Conservation (phyloP, 2,329 filamentous ascomycete species). For the Colletotrichum costaricense region DNA sequence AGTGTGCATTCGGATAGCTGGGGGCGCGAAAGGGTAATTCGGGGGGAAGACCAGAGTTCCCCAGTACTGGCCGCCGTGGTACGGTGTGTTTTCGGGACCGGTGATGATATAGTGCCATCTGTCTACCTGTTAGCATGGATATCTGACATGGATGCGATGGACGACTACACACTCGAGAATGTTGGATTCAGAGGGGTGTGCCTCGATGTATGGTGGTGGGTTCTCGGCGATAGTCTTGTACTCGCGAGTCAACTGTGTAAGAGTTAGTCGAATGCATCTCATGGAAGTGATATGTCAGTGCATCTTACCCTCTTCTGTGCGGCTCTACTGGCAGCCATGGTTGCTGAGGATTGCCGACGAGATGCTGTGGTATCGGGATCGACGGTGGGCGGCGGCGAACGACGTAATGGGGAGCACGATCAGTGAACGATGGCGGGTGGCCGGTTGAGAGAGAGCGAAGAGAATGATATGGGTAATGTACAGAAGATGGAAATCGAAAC, state of each 20-base stretch:
- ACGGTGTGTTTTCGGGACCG: conserved; percentile 92
- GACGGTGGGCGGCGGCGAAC: conserved; percentile 15
- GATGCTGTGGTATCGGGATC: neutral
- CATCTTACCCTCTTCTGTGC: conserved; percentile 75
- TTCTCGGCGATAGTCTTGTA: conserved; percentile 75
- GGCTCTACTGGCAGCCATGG: conserved; percentile 75
- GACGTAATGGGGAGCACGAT: conserved; percentile 33
- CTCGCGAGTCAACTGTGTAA: conserved; percentile 66
- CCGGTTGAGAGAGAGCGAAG: conserved; percentile 34
- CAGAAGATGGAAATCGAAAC: neutral
- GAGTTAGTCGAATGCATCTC: conserved; percentile 37
- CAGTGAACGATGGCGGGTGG: conserved; percentile 35
- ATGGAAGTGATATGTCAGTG: neutral
- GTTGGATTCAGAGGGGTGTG: conserved; percentile 90
- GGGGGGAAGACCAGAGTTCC: conserved; percentile 94
- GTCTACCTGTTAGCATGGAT: conserved; percentile 32
- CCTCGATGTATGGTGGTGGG: conserved; percentile 88
- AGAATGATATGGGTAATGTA: conserved; percentile 19
- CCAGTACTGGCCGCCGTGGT: conserved; percentile 97
- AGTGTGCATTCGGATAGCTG: conserved; percentile 98
- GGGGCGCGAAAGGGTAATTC: conserved; percentile 97
- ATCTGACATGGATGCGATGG: neutral
- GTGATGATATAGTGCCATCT: conserved; percentile 97
- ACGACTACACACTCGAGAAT: conserved; percentile 80
- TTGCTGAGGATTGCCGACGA: conserved; percentile 24